Conservation (phyloP, 1,139 yeast genomes). For the Zygoascus meyerae region DNA sequence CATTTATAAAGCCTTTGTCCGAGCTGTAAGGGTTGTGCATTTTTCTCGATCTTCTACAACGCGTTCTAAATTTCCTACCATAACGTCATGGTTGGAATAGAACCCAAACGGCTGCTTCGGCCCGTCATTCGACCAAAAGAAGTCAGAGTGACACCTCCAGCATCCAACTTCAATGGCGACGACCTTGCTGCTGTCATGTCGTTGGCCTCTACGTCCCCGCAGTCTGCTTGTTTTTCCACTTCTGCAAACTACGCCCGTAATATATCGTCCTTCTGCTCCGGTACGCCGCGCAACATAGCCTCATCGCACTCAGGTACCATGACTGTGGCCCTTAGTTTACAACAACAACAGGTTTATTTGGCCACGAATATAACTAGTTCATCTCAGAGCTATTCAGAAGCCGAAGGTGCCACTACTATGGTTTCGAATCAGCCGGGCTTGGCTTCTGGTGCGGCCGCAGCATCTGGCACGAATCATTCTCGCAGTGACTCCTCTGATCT, state of each 20-base stretch:
- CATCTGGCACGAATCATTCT: slow-evolving; percentile 4
- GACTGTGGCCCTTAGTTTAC: slow-evolving; percentile 31
- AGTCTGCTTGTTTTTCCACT: neutral
- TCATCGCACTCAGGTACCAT: slow-evolving; percentile 32
- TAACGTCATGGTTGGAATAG: too few relatives aligned
- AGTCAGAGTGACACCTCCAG: too few relatives aligned
- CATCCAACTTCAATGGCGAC: too few relatives aligned
- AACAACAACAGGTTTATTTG: slow-evolving; percentile 32
- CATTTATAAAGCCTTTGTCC: too few relatives aligned
- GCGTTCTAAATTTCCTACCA: too few relatives aligned
- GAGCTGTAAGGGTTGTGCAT: too few relatives aligned
- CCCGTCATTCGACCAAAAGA: too few relatives aligned
- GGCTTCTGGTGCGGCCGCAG: neutral
- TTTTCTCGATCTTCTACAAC: too few relatives aligned
- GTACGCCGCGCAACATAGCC: slow-evolving; percentile 30
- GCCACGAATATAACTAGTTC: slow-evolving; percentile 23
- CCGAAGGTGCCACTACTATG: slow-evolving; percentile 4
- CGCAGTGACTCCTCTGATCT: slow-evolving; percentile 1
- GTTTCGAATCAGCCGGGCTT: neutral
- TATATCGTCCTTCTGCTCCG: slow-evolving; percentile 26
- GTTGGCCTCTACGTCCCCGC: neutral
- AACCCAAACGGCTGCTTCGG: too few relatives aligned
- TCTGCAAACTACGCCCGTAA: neutral
- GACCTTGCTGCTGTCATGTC: too few relatives aligned
- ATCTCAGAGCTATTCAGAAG: slow-evolving; percentile 11